phyloP scores from a whole-genome alignment of 78 protist genomes.

The Creolimax fragrantissima region DNA sequence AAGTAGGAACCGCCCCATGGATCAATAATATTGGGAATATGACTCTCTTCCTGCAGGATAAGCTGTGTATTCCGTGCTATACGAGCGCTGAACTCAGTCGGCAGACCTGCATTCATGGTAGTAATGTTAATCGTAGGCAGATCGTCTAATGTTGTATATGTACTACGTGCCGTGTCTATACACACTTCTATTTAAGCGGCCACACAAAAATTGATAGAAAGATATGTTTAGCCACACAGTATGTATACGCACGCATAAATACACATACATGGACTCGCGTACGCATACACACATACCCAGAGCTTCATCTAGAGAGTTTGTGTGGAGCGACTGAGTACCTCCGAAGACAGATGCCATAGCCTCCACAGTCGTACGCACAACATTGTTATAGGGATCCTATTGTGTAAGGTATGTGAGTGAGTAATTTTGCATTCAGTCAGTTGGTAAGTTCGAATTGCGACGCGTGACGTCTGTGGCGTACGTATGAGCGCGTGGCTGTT shows the following conservation, averaged over 20 bases:
- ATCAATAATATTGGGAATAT: constrained; percentile 73
- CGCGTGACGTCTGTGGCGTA: neutral
- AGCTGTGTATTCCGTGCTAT: constrained; percentile 95
- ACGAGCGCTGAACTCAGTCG: constrained; percentile 83
- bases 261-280: too few relatives aligned
- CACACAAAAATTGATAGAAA: too few relatives aligned
- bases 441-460: too few relatives aligned
- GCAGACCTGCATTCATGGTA: constrained; percentile 81
- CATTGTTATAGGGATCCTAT: constrained; percentile 86
- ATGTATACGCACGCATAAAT: too few relatives aligned
- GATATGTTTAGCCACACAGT: too few relatives aligned
- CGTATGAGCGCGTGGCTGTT: neutral
- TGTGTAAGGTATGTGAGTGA: neutral
- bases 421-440: neutral
- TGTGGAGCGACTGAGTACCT: constrained; percentile 94
- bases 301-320: constrained; percentile 86
- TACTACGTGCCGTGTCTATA: too few relatives aligned
- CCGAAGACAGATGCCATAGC: constrained; percentile 95
- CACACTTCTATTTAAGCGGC: too few relatives aligned
- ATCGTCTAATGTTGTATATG: too few relatives aligned
- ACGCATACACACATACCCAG: too few relatives aligned
- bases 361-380: constrained; percentile 95
- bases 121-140: neutral
- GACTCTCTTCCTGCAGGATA: constrained; percentile 83
- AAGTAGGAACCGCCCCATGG: constrained; percentile 93